These are phyloP conservation scores for Schizosaccharomyces lindneri DNA, from an alignment of 805 yeast species.

Conservation along the genomic window DNA sequence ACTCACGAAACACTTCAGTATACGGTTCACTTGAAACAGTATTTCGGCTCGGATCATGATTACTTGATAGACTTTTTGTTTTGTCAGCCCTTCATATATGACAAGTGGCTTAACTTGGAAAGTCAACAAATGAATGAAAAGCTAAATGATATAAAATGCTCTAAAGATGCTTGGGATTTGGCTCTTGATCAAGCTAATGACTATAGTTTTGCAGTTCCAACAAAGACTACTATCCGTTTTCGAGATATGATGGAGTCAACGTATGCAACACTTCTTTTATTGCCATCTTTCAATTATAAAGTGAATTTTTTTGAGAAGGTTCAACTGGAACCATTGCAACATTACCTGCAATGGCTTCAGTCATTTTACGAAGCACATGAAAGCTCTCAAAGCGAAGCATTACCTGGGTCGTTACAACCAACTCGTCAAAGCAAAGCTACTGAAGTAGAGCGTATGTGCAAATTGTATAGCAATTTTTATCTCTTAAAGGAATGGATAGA, in stretches of 20 bases:
- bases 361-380: background rate
- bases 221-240: background rate
- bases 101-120: background rate
- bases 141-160: background rate
- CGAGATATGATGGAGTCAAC: background rate
- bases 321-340: background rate
- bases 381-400: background rate
- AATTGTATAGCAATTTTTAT: background rate
- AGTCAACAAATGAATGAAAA: background rate
- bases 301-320: background rate
- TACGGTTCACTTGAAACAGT: background rate
- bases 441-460: background rate
- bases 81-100: background rate
- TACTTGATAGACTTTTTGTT: background rate
- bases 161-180: background rate
- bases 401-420: background rate
- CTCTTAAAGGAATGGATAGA: background rate
- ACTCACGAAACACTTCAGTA: background rate
- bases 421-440: background rate
- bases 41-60: background rate
- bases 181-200: background rate
- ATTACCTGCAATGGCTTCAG: background rate
- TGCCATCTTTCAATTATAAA: background rate
- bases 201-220: background rate
- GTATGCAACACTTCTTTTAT: background rate